Conservation (phyloP, 768 basidiomycete species). For the Lactifluus pinguis region DNA sequence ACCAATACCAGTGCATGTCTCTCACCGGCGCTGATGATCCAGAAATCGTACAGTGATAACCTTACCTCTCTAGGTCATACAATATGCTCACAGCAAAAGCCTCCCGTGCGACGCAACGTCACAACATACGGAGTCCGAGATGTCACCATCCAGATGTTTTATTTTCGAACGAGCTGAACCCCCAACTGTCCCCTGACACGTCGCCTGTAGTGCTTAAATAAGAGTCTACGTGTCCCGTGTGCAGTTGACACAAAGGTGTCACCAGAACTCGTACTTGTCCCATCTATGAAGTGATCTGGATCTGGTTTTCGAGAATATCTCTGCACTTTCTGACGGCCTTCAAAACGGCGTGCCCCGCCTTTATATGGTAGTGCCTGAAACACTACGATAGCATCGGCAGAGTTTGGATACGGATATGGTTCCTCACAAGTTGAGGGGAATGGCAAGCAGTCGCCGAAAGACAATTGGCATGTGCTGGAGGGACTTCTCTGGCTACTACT, state of each 20-base stretch:
- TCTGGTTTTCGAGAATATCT: not conserved
- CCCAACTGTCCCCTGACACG: not conserved
- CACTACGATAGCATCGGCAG: conserved; percentile 2
- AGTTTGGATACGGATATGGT: conserved; percentile 12
- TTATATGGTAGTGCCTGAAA: not conserved
- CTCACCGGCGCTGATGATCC: too few relatives aligned
- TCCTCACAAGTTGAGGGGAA: conserved; percentile 5
- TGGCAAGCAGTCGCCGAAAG: not conserved
- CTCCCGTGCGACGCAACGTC: too few relatives aligned
- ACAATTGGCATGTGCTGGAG: not conserved
- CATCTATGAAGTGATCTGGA: not conserved
- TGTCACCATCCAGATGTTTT: too few relatives aligned
- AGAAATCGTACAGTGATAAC: too few relatives aligned
- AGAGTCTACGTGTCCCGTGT: not conserved
- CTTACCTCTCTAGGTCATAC: too few relatives aligned
- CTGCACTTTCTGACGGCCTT: not conserved
- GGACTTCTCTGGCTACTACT: not conserved
- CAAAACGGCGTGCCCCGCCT: not conserved
- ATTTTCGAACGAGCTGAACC: too few relatives aligned
- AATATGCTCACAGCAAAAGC: too few relatives aligned
- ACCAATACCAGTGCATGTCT: too few relatives aligned
- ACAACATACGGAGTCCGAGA: too few relatives aligned
- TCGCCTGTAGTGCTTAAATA: not conserved
- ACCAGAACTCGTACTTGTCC: not conserved
- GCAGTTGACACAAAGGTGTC: not conserved